Conservation (phyloP, 768 basidiomycete species). For the Auricularia auricula-judae region DNA sequence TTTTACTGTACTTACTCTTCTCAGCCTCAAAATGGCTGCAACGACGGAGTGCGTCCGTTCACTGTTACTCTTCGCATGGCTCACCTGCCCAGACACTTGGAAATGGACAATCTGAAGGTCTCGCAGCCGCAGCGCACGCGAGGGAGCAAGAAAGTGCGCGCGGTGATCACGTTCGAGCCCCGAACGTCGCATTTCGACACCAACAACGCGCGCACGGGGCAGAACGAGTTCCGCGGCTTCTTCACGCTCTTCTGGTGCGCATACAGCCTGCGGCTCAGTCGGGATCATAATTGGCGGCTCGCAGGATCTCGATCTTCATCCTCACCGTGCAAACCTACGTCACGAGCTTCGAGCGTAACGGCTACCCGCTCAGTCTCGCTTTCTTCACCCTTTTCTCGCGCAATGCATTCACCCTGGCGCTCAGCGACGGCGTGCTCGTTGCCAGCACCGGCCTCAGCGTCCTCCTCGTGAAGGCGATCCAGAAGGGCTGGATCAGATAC, state of each 20-base stretch:
- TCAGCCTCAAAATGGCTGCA: not conserved
- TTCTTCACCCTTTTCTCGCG: constrained; percentile 85
- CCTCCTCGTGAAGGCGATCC: constrained; percentile 68
- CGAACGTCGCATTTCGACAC: constrained; percentile 81
- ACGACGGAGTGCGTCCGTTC: not conserved
- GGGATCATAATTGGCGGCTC: not conserved
- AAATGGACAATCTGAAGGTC: constrained; percentile 52
- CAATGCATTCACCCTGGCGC: constrained; percentile 70
- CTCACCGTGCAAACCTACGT: constrained; percentile 71
- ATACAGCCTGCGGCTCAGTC: not conserved
- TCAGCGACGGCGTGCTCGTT: constrained; percentile 78
- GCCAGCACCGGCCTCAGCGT: constrained; percentile 63
- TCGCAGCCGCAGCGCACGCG: constrained; percentile 68
- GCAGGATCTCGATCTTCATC: constrained; percentile 64
- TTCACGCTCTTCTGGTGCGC: constrained; percentile 78
- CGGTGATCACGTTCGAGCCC: constrained; percentile 77
- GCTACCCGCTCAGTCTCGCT: constrained; percentile 61
- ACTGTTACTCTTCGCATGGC: not conserved
- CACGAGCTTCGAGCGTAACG: constrained; percentile 63
- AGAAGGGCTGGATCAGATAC: constrained; percentile 72
- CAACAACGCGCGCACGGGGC: constrained; percentile 55
- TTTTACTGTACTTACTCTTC: not conserved
- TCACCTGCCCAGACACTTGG: not conserved
- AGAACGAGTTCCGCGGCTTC: constrained; percentile 91
- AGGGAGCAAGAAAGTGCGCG: constrained; percentile 65